A percentile compares a stretch with the other conserved stretches of the same genome.
Conservation (phyloP, 225 moss, liverwort and hornwort genomes). For the Marchantia paleacea region DNA sequence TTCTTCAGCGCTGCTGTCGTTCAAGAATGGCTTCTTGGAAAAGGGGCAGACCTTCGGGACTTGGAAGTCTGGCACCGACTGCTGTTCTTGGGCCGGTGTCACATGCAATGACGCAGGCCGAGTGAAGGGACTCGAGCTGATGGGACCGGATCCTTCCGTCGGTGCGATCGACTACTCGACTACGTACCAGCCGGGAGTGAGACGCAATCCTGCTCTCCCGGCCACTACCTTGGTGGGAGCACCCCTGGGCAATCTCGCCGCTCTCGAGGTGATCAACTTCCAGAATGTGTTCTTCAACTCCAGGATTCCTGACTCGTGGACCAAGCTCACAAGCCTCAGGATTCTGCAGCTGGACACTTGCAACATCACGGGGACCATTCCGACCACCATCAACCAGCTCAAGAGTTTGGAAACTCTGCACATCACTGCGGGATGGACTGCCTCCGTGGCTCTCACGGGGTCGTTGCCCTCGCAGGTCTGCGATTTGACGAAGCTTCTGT, state of each 20-base stretch:
- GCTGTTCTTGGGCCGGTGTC: constrained; percentile 3
- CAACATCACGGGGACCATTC: constrained; percentile 52
- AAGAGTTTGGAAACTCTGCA: constrained; percentile 49
- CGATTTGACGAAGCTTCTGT: constrained; percentile 19
- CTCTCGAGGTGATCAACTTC: constrained; percentile 26
- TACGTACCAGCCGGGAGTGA: background rate
- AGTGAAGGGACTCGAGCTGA: constrained; percentile 18
- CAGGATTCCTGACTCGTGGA: constrained; percentile 28
- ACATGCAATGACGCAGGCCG: constrained; percentile 20
- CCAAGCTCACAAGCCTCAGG: constrained; percentile 15
- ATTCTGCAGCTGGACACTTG: constrained; percentile 9
- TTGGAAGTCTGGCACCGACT: constrained; percentile 25
- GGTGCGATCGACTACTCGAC: constrained; percentile 1
- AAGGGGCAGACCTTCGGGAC: background rate
- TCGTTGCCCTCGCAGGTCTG: constrained; percentile 28
- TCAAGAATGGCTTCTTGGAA: constrained; percentile 26
- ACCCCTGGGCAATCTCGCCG: constrained; percentile 24
- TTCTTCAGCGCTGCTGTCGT: constrained; percentile 20
- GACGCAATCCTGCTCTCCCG: background rate
- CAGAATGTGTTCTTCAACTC: constrained; percentile 26
- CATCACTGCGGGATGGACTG: constrained; percentile 13
- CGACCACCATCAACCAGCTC: constrained; percentile 48
- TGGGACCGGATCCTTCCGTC: background rate
- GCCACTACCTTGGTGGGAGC: constrained; percentile 3
- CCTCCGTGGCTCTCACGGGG: constrained; percentile 13